Base-by-base conservation (phyloP, 805 yeast genomes). In the Ogataea angusta region DNA sequence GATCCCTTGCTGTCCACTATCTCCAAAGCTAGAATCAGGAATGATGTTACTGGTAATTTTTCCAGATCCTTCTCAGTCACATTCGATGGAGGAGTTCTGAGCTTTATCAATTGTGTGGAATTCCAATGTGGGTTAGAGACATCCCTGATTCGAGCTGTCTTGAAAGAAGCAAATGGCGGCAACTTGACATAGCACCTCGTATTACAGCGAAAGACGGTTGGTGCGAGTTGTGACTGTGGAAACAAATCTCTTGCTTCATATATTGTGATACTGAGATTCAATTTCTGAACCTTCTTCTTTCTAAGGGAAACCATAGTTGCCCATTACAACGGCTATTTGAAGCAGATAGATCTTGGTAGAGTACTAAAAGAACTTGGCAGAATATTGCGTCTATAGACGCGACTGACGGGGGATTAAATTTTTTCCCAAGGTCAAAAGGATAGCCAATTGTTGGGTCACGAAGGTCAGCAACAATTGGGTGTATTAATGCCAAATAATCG, bases 1-100 rank as follows among this genome's bases (percentile, higher is more conserved):
- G 47, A 36, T 24, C 50, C 47, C 33, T 49, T 56, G 24, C 44
- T 46, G 39, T 56, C 60, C 44, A 48, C 47, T 5, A 57, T 35
- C 8, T 46, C 34, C 2, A 53, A 15, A 1, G 38, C 22, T 5
- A 57, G 27, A 1, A 53, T 41, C 15, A 53, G 13, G 24, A 40
- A 53, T 0, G 57, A 46, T 25, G 35, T 48, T 4, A 32, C 17
- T 4, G 47, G 42, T 7, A 37, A 27, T 12, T 42, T 45, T 26
- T 34, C 28, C 8, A 29, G 31, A n/a, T 39, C 28, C n/a, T 36
- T 35, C 4, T 35, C 26, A n/a, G 23, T 25, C 13, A 39, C 6
- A 4, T 28, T 36, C 7, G 31, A 24, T 5, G 57, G 56, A 12
- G 56, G 57, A 12, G 30, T 36, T 16, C 39, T 40, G 18, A 57